Percentiles rank a stretch among this genome's conserved stretches.
These are phyloP conservation scores for Magnusiomyces ingens DNA, from an alignment of 1,139 yeast species.

Conservation along the genomic window DNA sequence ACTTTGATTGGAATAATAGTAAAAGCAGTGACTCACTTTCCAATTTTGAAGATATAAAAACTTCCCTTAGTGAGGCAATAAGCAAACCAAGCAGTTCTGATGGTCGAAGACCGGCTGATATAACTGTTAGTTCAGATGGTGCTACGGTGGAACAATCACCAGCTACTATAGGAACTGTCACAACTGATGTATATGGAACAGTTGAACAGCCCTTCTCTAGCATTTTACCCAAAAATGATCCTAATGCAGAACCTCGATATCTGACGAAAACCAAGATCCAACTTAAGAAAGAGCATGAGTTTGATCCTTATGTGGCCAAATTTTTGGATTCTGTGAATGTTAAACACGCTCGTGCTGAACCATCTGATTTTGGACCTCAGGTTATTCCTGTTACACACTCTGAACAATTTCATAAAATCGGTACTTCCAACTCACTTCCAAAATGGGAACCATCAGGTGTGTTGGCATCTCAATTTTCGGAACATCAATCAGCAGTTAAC, in stretches of 20 bases:
- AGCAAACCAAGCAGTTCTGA: not conserved
- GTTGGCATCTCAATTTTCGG: slow-evolving; percentile 53
- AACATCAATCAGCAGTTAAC: slow-evolving; percentile 48
- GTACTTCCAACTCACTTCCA: not conserved
- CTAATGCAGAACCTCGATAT: not conserved
- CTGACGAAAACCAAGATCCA: not conserved
- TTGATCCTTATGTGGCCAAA: slow-evolving; percentile 54
- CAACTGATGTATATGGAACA: slow-evolving; percentile 27
- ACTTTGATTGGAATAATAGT: not conserved
- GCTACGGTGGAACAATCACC: slow-evolving; percentile 12
- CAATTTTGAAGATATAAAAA: not conserved
- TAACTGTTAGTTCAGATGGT: slow-evolving; percentile 9
- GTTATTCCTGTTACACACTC: slow-evolving; percentile 18
- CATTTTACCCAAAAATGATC: not conserved
- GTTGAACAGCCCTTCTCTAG: slow-evolving; percentile 18
- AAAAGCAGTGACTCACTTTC: not conserved
- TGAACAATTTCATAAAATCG: slow-evolving; percentile 12
- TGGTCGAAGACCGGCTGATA: not conserved
- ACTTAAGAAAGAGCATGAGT: slow-evolving; percentile 36
- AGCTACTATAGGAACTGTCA: slow-evolving; percentile 23
- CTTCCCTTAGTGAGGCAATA: not conserved
- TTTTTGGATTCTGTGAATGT: slow-evolving; percentile 49
- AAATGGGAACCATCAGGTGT: slow-evolving; percentile 38
- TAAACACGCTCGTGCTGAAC: slow-evolving; percentile 53
- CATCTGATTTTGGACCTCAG: slow-evolving; percentile 60